Base-by-base conservation (phyloP, 192 early-diverging fungal species). In the Umbelopsis sp. region DNA sequence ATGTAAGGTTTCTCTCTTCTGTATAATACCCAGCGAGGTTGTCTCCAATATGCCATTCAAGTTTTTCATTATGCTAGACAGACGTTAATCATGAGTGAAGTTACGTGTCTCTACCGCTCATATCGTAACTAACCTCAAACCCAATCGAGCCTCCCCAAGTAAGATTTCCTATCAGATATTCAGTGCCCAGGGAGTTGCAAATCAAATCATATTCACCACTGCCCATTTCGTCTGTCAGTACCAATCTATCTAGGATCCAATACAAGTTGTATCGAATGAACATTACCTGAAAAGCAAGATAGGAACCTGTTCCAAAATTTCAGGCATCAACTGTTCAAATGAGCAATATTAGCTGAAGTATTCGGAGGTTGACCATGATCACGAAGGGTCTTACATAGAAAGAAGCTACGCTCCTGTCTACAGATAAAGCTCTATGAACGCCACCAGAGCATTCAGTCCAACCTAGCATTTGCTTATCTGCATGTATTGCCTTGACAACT, bases 141-240 rank as follows among this genome's bases (percentile, higher is more conserved):
- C 92, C 93, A 51, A 64, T 72, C 9, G 37, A 35, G 0, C 86
- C 91, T 46, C 80, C 78, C 91, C 93, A 93, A 49, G 82, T 82
- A 79, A 94, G 71, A 41, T 84, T 82, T 12, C 79, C 81, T 50
- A 94, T 85, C 74, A 93, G 79, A 48, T 83, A 84, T 64, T 88
- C 79, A 0, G 88, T 88, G 22, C 93, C 93, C 23, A 88, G 69
- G 52, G 83, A 81, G 73, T 95, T 95, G 74, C 93, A 95, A 61
- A 94, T 93, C 55, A 94, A 71, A 71, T 95, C 93, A 67, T 86
- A 71, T 46, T 92, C 90, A 6, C 93, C 93, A 70, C 91, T 94
- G 48, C 21, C 27, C 16, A 41, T 10, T 10, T 10, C 10, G 6
- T 41, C 10, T 6, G 37, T 41, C 5, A 41, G 37, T 6, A 1